Conservation (phyloP, 2,329 filamentous ascomycete species). For the Calycina herbarum region DNA sequence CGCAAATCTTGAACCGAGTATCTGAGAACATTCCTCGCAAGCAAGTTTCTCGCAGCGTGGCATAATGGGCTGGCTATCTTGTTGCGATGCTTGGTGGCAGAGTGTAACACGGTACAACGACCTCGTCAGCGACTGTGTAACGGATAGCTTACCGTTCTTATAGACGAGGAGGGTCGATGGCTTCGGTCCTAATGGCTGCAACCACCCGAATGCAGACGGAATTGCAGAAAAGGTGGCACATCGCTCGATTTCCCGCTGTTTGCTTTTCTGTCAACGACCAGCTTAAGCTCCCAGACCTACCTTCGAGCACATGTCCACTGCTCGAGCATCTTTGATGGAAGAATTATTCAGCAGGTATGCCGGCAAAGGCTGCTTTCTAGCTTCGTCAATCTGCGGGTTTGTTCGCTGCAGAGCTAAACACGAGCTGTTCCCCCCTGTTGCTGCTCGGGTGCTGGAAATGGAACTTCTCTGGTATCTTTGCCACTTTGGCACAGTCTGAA, state of each 20-base stretch:
- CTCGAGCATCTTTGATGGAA: neutral
- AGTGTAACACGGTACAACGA: neutral
- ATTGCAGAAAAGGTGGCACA: neutral
- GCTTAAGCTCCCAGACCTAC: neutral
- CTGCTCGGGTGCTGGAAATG: slow-evolving; percentile 1
- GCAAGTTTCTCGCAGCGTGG: neutral
- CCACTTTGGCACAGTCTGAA: neutral
- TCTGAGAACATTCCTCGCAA: neutral
- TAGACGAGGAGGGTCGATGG: neutral
- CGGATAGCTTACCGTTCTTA: neutral
- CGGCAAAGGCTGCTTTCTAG: neutral
- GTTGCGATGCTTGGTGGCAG: neutral
- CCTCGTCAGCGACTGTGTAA: neutral
- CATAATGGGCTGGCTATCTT: neutral
- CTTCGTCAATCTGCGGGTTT: neutral
- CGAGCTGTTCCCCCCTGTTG: neutral
- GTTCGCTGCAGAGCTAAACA: neutral
- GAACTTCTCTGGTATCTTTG: neutral
- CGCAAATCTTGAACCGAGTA: neutral
- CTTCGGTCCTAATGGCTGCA: slow-evolving; percentile 2
- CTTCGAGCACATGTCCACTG: neutral
- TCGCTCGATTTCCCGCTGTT: neutral
- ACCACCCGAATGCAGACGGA: neutral
- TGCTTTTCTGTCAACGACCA: neutral
- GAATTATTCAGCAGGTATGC: neutral